Conservation (phyloP, 106 monocot species). For the Posidonia australis region DNA sequence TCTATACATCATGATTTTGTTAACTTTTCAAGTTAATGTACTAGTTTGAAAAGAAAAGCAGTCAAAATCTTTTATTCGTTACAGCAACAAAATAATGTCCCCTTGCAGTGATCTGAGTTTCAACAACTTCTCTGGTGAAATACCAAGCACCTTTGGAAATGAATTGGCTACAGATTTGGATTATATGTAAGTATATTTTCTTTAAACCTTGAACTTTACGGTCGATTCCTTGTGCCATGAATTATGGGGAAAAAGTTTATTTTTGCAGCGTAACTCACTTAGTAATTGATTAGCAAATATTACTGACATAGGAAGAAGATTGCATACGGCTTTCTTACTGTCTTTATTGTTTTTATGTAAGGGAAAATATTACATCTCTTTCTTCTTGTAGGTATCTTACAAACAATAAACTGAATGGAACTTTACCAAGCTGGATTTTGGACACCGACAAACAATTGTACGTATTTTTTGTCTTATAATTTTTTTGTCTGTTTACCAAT, state of each 20-base stretch:
- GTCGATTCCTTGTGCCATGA: too few species aligned
- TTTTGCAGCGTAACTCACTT: too few species aligned
- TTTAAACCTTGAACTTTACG: neutral
- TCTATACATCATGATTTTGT: too few species aligned
- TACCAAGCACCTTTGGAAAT: neutral
- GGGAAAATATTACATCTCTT: neutral
- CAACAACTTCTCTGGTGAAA: constrained; percentile 12
- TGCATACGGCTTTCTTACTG: too few species aligned
- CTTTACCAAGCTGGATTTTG: constrained; percentile 63
- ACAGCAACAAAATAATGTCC: neutral
- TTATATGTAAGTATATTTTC: constrained; percentile 12
- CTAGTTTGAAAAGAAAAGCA: too few species aligned
- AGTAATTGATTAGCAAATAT: too few species aligned
- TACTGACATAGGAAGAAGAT: too few species aligned
- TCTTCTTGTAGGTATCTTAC: constrained; percentile 48
- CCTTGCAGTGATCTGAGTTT: constrained; percentile 46
- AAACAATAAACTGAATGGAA: constrained; percentile 58
- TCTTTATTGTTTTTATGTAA: too few species aligned
- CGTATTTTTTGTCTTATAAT: neutral
- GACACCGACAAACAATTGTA: constrained; percentile 15
- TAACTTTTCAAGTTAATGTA: too few species aligned
- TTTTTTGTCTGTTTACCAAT: neutral
- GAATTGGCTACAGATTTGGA: neutral
- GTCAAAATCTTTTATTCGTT: too few species aligned
- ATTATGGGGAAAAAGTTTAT: too few species aligned